Evolutionary conservation across 306 rosid genomes (phyloP).

Genomic region (Cercis canadensis): DNA sequence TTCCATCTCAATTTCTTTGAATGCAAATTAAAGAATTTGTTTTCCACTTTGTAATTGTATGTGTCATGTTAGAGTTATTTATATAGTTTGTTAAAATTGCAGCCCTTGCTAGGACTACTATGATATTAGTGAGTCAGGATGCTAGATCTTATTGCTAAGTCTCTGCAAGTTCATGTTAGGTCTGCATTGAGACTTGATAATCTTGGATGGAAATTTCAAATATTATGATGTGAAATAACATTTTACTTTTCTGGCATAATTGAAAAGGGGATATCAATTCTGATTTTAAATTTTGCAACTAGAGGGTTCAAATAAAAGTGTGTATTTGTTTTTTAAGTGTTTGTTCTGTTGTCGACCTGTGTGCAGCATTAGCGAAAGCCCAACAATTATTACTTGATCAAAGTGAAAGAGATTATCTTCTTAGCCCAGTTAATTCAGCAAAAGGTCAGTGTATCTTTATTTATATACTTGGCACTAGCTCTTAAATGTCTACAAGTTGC

Average conservation of each 20-base stretch:
- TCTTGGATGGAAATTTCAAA: too few relatives aligned
- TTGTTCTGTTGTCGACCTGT: slow-evolving; percentile 41
- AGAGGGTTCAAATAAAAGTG: slow-evolving; percentile 7
- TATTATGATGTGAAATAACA: slow-evolving; percentile 20
- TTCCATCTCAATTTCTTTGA: neutral
- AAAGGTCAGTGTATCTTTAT: slow-evolving; percentile 68
- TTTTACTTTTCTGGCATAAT: slow-evolving; percentile 14
- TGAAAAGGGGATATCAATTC: slow-evolving; percentile 5
- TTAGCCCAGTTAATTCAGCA: slow-evolving; percentile 86
- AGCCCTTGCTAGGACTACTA: too few relatives aligned
- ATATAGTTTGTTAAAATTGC: too few relatives aligned
- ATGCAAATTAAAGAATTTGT: slow-evolving; percentile 12
- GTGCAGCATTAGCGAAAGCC: slow-evolving; percentile 94
- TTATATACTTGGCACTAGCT: slow-evolving; percentile 1
- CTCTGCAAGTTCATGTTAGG: slow-evolving; percentile 18
- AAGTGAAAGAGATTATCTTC: slow-evolving; percentile 90
- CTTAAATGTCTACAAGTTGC: slow-evolving; percentile 22
- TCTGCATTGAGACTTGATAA: too few relatives aligned
- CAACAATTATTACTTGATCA: slow-evolving; percentile 91
- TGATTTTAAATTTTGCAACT: slow-evolving; percentile 19
- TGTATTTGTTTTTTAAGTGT: slow-evolving; percentile 23
- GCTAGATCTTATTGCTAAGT: slow-evolving; percentile 22
- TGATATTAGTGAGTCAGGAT: too few relatives aligned
- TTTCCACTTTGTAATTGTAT: neutral
- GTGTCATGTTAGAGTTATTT: too few relatives aligned